phyloP scores from a whole-genome alignment of 768 basidiomycete species.

The Rhodotorula taiwanensis region DNA sequence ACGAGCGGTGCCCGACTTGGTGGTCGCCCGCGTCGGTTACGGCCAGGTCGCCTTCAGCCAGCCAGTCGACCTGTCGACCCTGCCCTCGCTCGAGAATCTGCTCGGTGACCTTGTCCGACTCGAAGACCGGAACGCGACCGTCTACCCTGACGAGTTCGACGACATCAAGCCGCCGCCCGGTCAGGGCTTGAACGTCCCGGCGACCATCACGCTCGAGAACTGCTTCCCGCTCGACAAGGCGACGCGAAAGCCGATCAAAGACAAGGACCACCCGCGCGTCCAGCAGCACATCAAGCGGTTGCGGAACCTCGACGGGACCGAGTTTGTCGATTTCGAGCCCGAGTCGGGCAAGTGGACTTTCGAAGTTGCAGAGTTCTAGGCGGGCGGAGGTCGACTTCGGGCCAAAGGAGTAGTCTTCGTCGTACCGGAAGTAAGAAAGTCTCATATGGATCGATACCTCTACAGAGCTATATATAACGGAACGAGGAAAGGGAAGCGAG shows the following conservation, averaged over 20 bases:
- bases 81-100: constrained; percentile 69
- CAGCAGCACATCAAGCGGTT: constrained; percentile 70
- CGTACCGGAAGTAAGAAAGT: background rate
- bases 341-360: constrained; percentile 86
- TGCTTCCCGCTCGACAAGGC: constrained; percentile 91
- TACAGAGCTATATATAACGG: too few relatives aligned
- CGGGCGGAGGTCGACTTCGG: too few relatives aligned
- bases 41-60: constrained; percentile 77
- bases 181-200: constrained; percentile 79
- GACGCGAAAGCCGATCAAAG: constrained; percentile 80
- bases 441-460: too few relatives aligned
- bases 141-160: constrained; percentile 86
- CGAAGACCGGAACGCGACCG: constrained; percentile 82
- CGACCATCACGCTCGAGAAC: constrained; percentile 64
- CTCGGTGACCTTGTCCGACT: constrained; percentile 82
- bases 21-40: constrained; percentile 84
- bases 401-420: too few relatives aligned
- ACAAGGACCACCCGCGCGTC: constrained; percentile 61
- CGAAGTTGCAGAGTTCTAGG: constrained; percentile 74
- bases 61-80: constrained; percentile 72
- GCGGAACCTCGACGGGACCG: constrained; percentile 75
- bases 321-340: constrained; percentile 72
- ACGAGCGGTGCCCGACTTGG: constrained; percentile 63
- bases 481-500: background rate
- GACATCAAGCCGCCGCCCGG: constrained; percentile 75